phyloP scores from a whole-genome alignment of 108 stramenopile species.

The Skeletonema marinoi region DNA sequence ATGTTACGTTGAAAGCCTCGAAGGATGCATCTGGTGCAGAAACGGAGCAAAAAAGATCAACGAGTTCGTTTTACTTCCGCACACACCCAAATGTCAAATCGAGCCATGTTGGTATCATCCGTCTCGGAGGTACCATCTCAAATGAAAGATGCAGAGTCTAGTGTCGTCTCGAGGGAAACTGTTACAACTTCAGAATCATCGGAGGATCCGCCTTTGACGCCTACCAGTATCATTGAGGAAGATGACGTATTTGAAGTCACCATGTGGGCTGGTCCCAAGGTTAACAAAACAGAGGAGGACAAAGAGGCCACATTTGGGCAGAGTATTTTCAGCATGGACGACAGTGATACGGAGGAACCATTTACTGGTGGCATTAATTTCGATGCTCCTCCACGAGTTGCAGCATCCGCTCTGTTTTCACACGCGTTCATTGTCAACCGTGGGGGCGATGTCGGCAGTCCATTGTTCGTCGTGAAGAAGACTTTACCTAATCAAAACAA shows the following conservation, averaged over 20 bases:
- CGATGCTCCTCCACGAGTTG: conserved; percentile 19
- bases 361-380: conserved; percentile 45
- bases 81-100: background rate
- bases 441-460: conserved; percentile 24
- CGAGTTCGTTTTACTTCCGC: background rate
- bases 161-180: background rate
- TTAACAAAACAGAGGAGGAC: background rate
- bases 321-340: conserved; percentile 6
- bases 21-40: background rate
- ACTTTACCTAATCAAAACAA: background rate
- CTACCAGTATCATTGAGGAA: background rate
- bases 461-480: conserved; percentile 33
- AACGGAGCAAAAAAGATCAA: background rate
- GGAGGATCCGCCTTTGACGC: background rate
- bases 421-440: conserved; percentile 41
- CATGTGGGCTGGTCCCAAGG: background rate
- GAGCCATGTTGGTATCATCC: background rate
- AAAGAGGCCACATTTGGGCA: background rate
- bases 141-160: background rate
- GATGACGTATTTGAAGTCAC: background rate
- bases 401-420: conserved; percentile 37
- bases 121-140: background rate
- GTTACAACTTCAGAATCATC: background rate
- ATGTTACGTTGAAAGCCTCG: background rate
- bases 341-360: conserved; percentile 25